These are phyloP conservation scores for Garcileccinum viscosum DNA, from an alignment of 1,284 basidiomycete species.

Conservation along the genomic window DNA sequence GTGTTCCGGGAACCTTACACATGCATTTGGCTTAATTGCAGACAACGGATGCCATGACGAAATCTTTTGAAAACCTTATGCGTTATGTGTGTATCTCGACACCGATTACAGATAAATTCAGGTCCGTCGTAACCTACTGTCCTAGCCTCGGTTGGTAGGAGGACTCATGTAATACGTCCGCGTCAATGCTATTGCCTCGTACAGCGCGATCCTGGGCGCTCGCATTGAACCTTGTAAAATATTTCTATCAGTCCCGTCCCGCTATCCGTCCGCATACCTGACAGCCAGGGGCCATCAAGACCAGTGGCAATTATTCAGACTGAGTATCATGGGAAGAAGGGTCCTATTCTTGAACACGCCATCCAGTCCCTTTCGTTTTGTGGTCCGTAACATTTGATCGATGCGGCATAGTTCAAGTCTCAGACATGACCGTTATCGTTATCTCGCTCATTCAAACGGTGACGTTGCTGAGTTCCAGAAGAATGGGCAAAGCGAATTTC, in stretches of 20 bases:
- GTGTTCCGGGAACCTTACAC: constrained; percentile 20
- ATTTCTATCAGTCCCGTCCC: neutral
- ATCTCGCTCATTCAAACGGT: constrained; percentile 1
- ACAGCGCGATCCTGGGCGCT: constrained; percentile 9
- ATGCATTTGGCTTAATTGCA: constrained; percentile 38
- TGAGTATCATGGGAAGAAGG: constrained; percentile 4
- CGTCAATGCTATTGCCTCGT: neutral
- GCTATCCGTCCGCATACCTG: neutral
- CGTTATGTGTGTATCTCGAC: constrained; percentile 24
- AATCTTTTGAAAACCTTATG: constrained; percentile 22
- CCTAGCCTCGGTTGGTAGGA: constrained; percentile 5
- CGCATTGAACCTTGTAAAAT: neutral
- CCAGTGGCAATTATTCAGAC: neutral
- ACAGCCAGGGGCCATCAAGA: neutral
- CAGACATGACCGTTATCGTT: constrained; percentile 6
- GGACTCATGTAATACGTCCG: neutral
- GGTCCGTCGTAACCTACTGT: constrained; percentile 22
- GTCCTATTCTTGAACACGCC: constrained; percentile 6
- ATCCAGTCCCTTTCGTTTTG: constrained; percentile 13
- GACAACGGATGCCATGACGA: constrained; percentile 18
- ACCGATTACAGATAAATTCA: constrained; percentile 36
- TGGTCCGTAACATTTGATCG: constrained; percentile 12
- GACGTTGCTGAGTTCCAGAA: neutral
- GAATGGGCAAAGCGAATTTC: neutral
- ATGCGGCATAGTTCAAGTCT: neutral